Conservation (phyloP, 1,284 basidiomycete genomes). For the Irpex lacteus region DNA sequence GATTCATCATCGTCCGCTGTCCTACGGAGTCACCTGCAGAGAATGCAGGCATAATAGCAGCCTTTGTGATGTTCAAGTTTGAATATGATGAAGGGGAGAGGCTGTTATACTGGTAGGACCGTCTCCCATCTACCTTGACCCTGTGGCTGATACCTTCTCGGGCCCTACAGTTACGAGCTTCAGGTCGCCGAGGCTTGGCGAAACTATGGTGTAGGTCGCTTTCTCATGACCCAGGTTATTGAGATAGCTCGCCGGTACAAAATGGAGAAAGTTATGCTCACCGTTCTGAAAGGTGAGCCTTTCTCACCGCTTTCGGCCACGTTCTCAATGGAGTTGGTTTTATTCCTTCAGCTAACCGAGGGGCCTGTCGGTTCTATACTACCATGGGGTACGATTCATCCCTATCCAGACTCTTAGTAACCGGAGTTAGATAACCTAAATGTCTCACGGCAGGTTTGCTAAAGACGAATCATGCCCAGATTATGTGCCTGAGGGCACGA, state of each 20-base stretch:
- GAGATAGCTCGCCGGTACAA: constrained; percentile 46
- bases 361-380: constrained; percentile 55
- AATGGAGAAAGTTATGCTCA: constrained; percentile 73
- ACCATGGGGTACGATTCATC: constrained; percentile 44
- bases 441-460: constrained; percentile 41
- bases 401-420: background rate
- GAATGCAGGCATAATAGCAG: constrained; percentile 23
- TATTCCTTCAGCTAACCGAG: constrained; percentile 44
- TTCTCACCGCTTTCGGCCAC: background rate
- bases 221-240: constrained; percentile 46
- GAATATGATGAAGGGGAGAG: constrained; percentile 58
- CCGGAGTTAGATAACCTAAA: too few species aligned
- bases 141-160: background rate
- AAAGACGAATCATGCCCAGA: constrained; percentile 54
- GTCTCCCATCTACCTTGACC: background rate
- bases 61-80: constrained; percentile 69
- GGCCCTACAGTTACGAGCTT: constrained; percentile 60
- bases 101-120: constrained; percentile 63
- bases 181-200: constrained; percentile 48
- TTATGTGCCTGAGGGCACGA: constrained; percentile 29
- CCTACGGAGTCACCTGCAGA: constrained; percentile 14
- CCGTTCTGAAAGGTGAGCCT: constrained; percentile 59
- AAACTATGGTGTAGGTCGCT: constrained; percentile 55
- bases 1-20: constrained; percentile 50
- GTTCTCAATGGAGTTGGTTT: background rate